phyloP scores from a whole-genome alignment of 2,329 filamentous ascomycete species.

The Aureobasidium sp. region DNA sequence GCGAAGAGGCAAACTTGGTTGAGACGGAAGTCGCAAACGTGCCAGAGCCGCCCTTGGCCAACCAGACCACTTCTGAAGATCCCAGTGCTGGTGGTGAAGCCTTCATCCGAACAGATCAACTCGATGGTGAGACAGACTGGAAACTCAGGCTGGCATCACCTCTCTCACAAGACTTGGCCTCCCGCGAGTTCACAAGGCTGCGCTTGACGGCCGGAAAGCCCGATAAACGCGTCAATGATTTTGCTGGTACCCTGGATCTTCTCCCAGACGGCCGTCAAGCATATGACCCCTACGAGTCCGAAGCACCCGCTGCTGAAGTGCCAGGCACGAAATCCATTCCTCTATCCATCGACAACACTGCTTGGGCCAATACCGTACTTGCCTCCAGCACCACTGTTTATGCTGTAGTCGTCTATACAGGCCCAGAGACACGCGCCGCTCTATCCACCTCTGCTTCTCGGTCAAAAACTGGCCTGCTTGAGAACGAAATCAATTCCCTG shows the following conservation, averaged over 20 bases:
- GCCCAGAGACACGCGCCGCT: slow-evolving; percentile 85
- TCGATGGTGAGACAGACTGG: slow-evolving; percentile 98
- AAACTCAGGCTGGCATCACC: slow-evolving; percentile 84
- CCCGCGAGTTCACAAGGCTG: slow-evolving; percentile 59
- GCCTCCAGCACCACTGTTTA: slow-evolving; percentile 85
- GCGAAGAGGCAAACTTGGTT: slow-evolving; percentile 25
- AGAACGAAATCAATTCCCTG: slow-evolving; percentile 93
- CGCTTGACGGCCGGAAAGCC: slow-evolving; percentile 78
- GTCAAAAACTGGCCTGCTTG: slow-evolving; percentile 86
- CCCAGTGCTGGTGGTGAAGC: slow-evolving; percentile 64
- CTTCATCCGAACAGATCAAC: slow-evolving; percentile 93
- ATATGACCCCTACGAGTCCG: slow-evolving; percentile 33
- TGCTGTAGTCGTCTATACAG: slow-evolving; percentile 89
- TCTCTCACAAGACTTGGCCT: slow-evolving; percentile 68
- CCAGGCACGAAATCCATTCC: slow-evolving; percentile 47
- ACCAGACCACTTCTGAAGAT: slow-evolving; percentile 28
- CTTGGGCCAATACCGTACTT: slow-evolving; percentile 96
- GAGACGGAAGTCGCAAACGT: slow-evolving; percentile 20
- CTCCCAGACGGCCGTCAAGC: slow-evolving; percentile 44
- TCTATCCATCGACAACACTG: slow-evolving; percentile 90
- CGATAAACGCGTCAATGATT: slow-evolving; percentile 90
- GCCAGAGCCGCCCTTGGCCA: slow-evolving; percentile 24
- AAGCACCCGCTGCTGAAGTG: slow-evolving; percentile 13
- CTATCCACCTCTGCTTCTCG: slow-evolving; percentile 85
- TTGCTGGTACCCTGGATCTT: slow-evolving; percentile 80